Evolutionary conservation across 2,329 filamentous ascomycete species (phyloP).

Genomic region (Cercospora nicotianae): DNA sequence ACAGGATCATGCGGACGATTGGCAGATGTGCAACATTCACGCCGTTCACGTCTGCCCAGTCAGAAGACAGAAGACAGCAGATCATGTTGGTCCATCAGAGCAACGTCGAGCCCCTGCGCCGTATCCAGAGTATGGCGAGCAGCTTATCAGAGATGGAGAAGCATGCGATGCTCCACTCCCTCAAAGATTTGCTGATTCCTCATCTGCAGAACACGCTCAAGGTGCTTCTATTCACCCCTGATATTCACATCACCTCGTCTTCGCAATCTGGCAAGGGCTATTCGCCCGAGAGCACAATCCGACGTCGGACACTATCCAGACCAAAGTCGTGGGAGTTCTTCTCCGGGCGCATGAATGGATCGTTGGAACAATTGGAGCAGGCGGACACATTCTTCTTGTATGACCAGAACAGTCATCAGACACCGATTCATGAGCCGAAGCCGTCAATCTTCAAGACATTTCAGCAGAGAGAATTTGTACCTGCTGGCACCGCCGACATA

Average conservation of each 20-base stretch:
- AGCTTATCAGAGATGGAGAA: conserved; percentile 5
- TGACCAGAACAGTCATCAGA: neutral
- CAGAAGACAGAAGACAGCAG: conserved; percentile 1
- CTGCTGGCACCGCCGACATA: neutral
- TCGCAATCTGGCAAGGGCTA: conserved; percentile 2
- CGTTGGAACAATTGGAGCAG: neutral
- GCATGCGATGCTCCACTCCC: neutral
- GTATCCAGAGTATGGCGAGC: neutral
- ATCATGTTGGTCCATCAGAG: conserved; percentile 12
- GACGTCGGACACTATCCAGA: neutral
- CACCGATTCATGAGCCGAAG: neutral
- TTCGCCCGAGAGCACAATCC: neutral
- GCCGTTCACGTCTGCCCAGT: neutral
- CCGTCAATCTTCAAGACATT: conserved; percentile 6
- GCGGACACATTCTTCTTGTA: neutral
- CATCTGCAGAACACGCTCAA: conserved; percentile 5
- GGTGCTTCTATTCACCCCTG: neutral
- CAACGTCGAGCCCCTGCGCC: conserved; percentile 2
- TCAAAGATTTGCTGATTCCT: neutral
- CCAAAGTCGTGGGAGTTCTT: conserved; percentile 6
- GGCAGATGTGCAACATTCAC: conserved; percentile 15
- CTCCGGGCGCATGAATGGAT: neutral
- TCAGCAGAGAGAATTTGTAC: conserved; percentile 10
- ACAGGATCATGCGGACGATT: conserved; percentile 6
- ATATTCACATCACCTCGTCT: conserved; percentile 4